These are phyloP conservation scores for Drosera capensis DNA, from an alignment of 148 eudicot species.

Conservation along the genomic window DNA sequence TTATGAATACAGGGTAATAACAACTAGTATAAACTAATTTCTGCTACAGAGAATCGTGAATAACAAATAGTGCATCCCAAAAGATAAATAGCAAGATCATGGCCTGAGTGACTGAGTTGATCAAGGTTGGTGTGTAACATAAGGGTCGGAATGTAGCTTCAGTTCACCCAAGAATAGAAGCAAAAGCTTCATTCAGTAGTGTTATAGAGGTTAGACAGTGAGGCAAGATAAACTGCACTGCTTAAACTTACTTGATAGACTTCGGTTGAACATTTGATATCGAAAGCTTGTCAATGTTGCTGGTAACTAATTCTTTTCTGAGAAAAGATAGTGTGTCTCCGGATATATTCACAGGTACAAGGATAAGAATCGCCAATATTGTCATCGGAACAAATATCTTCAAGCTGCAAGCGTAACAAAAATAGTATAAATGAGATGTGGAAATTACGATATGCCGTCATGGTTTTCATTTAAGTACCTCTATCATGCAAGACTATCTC, in stretches of 20 bases:
- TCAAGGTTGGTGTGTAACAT: too few relatives aligned
- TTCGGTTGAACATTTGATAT: constrained; percentile 79
- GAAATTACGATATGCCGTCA: background rate
- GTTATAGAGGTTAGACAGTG: too few relatives aligned
- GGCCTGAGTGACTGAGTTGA: too few relatives aligned
- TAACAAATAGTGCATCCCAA: too few relatives aligned
- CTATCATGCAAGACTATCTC: background rate
- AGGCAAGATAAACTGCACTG: background rate
- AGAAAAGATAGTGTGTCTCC: constrained; percentile 66
- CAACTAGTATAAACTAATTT: background rate
- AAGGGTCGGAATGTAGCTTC: too few relatives aligned
- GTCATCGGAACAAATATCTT: constrained; percentile 75
- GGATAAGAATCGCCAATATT: constrained; percentile 54
- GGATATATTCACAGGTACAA: constrained; percentile 74
- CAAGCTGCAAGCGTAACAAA: constrained; percentile 33
- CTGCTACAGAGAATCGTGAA: background rate
- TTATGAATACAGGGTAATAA: too few relatives aligned
- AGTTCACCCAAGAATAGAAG: too few relatives aligned
- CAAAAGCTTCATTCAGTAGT: too few relatives aligned
- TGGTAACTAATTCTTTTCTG: constrained; percentile 61
- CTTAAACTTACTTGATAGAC: constrained; percentile 47
- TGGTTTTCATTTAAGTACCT: background rate
- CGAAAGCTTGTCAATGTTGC: constrained; percentile 84
- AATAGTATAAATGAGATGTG: background rate
- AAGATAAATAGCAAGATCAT: too few relatives aligned